Evolutionary conservation across 768 basidiomycete species (phyloP).

Genomic region (Suillus spraguei): DNA sequence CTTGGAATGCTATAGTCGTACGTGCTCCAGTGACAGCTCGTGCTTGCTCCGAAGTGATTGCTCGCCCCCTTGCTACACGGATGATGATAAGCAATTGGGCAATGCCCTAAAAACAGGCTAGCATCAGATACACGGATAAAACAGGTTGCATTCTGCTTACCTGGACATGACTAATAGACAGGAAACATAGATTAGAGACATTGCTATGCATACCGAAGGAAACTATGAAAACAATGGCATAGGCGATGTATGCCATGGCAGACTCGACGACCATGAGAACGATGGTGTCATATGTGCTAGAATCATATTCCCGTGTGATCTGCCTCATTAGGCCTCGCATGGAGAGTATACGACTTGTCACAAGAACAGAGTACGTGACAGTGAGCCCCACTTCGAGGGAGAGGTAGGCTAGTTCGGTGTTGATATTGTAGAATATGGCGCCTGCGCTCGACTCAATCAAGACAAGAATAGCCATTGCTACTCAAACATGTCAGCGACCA

Average conservation of each 20-base stretch:
- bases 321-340: conserved; percentile 19
- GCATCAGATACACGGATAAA: background rate
- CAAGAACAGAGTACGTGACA: conserved; percentile 33
- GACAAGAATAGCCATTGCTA: conserved; percentile 22
- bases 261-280: conserved; percentile 40
- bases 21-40: background rate
- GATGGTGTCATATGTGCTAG: conserved; percentile 28
- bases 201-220: conserved; percentile 29
- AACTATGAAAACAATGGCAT: conserved; percentile 35
- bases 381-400: conserved; percentile 35
- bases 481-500: background rate
- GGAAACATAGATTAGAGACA: conserved; percentile 35
- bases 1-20: conserved; percentile 4
- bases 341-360: conserved; percentile 30
- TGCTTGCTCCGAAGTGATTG: conserved; percentile 15
- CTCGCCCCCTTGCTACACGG: conserved; percentile 35
- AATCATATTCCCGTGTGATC: conserved; percentile 20
- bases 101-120: conserved; percentile 29
- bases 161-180: conserved; percentile 36
- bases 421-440: conserved; percentile 27
- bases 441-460: conserved; percentile 18
- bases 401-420: conserved; percentile 31
- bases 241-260: conserved; percentile 31
- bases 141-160: conserved; percentile 15
- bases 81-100: conserved; percentile 38